Percentiles rank a stretch among this genome's conserved stretches.
These are phyloP conservation scores for Diplodia sapinea DNA, from an alignment of 2,329 filamentous ascomycete genomes.

Conservation along the genomic window DNA sequence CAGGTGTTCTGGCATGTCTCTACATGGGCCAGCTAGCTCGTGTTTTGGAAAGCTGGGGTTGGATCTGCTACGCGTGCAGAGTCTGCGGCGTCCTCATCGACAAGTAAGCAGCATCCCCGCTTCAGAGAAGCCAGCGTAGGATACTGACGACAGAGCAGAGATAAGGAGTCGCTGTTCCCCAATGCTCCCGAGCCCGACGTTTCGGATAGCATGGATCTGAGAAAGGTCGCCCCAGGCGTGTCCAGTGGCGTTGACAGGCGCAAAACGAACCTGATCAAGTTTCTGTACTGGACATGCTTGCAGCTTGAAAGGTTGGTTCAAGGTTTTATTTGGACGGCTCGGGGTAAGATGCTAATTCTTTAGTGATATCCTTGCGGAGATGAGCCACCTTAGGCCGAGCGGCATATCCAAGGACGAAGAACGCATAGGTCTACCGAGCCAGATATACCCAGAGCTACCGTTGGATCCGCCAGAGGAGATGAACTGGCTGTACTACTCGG, in stretches of 20 bases:
- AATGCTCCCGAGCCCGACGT: constrained; percentile 15
- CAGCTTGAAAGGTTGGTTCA: constrained; percentile 79
- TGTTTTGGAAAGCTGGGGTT: constrained; percentile 82
- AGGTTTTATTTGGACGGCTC: not conserved
- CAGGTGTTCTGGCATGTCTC: constrained; percentile 80
- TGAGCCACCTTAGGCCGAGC: constrained; percentile 66
- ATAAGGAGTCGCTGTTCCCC: constrained; percentile 21
- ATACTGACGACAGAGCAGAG: constrained; percentile 18
- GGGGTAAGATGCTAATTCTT: constrained; percentile 1
- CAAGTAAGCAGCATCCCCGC: constrained; percentile 55
- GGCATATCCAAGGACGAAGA: constrained; percentile 64
- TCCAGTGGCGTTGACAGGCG: constrained; percentile 21
- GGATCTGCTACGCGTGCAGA: constrained; percentile 55
- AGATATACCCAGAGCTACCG: constrained; percentile 48
- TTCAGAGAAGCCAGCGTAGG: not conserved
- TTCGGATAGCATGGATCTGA: constrained; percentile 20
- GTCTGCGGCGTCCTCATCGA: constrained; percentile 46
- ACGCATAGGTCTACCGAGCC: constrained; percentile 70
- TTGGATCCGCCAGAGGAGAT: constrained; percentile 43
- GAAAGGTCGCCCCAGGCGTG: constrained; percentile 26
- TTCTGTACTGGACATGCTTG: constrained; percentile 92
- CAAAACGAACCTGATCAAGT: constrained; percentile 50
- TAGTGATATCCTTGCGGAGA: constrained; percentile 89
- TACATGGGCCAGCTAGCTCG: constrained; percentile 89
- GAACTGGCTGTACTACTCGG: constrained; percentile 63